Evolutionary conservation across 441 rosid genomes (phyloP).

Genomic region (Erodium chrysanthum): DNA sequence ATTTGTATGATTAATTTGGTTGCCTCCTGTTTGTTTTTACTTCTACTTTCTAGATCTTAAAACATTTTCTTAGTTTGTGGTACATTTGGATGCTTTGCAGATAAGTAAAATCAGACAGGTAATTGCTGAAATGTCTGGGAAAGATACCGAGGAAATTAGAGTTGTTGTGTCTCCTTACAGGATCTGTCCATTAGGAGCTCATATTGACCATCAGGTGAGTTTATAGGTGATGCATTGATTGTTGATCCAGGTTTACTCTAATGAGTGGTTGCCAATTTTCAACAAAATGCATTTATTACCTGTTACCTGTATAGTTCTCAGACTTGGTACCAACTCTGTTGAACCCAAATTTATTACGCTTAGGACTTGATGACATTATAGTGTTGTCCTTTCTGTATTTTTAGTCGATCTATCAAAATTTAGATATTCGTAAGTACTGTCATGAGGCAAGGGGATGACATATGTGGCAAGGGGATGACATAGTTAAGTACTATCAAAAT

Average conservation of each 20-base stretch:
- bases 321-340: not conserved
- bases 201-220: constrained; percentile 84
- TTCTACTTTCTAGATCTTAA: not conserved
- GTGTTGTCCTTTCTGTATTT: no score
- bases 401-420: not conserved
- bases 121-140: constrained; percentile 55
- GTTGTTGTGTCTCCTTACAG: constrained; percentile 75
- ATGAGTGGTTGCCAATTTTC: not conserved
- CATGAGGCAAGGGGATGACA: not conserved
- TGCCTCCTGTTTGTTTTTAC: not conserved
- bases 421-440: not conserved
- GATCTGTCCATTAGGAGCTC: constrained; percentile 96
- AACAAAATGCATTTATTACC: not conserved
- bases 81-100: constrained; percentile 27
- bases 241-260: no score
- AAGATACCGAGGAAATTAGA: constrained; percentile 41
- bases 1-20: not conserved
- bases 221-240: not conserved
- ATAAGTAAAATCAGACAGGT: constrained; percentile 29
- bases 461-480: not conserved
- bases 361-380: not conserved
- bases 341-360: not conserved
- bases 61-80: not conserved
- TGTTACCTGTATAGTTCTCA: constrained; percentile 7
- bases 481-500: no score